Conservation (phyloP, 805 yeast genomes). For the Pichia heedii region DNA sequence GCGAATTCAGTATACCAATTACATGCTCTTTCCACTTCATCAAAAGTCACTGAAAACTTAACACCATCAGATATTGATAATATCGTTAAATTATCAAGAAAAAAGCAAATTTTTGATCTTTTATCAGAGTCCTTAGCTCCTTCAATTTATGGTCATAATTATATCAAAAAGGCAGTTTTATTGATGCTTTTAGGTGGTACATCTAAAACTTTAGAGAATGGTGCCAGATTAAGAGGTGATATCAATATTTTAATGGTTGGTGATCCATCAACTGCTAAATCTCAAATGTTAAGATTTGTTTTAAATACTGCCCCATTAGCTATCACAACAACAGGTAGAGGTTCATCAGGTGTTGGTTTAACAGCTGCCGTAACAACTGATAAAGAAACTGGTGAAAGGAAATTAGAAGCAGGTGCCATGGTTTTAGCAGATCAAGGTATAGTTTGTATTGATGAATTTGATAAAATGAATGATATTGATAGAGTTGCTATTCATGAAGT, state of each 20-base stretch:
- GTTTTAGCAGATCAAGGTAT: conserved; percentile 95
- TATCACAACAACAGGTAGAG: conserved; percentile 97
- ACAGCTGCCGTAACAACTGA: conserved; percentile 98
- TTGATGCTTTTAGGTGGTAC: conserved; percentile 90
- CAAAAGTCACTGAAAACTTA: conserved; percentile 60
- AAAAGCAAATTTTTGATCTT: conserved; percentile 63
- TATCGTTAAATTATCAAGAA: conserved; percentile 69
- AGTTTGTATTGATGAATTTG: conserved; percentile 98
- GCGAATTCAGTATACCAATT: conserved; percentile 86
- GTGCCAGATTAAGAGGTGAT: conserved; percentile 97
- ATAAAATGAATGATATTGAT: conserved; percentile 94
- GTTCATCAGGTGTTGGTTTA: conserved; percentile 99
- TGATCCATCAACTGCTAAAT: conserved; percentile 97
- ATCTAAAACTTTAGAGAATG: conserved; percentile 88
- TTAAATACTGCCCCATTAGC: conserved; percentile 92
- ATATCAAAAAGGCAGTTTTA: conserved; percentile 83
- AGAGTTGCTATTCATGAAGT: conserved; percentile 98
- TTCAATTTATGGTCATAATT: conserved; percentile 87
- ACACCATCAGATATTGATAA: conserved; percentile 80
- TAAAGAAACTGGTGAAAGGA: conserved; percentile 92
- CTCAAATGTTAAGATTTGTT: conserved; percentile 90
- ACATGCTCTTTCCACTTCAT: conserved; percentile 69
- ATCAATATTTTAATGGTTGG: conserved; percentile 95
- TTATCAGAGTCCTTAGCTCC: conserved; percentile 89
- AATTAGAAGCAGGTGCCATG: conserved; percentile 99